Evolutionary conservation across 805 yeast genomes (phyloP).

Genomic region (Metschnikowia peoriensis): DNA sequence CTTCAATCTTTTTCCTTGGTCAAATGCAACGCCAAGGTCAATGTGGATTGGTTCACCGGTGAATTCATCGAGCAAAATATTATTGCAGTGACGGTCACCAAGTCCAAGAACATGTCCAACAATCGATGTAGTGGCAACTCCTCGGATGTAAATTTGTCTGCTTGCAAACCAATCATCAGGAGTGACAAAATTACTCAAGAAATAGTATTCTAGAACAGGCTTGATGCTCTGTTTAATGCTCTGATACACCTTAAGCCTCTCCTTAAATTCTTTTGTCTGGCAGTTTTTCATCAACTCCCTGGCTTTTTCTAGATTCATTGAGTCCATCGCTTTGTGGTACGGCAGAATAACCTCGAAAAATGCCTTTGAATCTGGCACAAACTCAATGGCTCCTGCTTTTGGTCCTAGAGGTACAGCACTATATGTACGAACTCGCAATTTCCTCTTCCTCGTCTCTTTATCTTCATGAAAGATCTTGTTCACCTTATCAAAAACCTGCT

Average conservation of each 20-base stretch:
- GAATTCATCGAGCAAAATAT: constrained; percentile 73
- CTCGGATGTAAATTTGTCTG: constrained; percentile 64
- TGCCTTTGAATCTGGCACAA: constrained; percentile 74
- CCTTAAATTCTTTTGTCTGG: constrained; percentile 45
- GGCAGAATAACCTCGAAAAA: constrained; percentile 65
- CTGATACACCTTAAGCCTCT: constrained; percentile 45
- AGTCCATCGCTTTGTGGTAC: constrained; percentile 54
- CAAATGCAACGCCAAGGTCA: constrained; percentile 95
- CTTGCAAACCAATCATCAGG: constrained; percentile 75
- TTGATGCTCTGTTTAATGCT: constrained; percentile 48
- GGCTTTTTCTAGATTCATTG: constrained; percentile 53
- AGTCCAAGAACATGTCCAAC: constrained; percentile 86
- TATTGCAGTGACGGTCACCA: constrained; percentile 94
- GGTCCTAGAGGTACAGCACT: constrained; percentile 90
- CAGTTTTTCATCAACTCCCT: constrained; percentile 59
- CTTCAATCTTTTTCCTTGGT: constrained; percentile 80
- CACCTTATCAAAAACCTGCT: constrained; percentile 90
- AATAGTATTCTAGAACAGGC: constrained; percentile 73
- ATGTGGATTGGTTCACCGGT: constrained; percentile 95
- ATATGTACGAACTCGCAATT: constrained; percentile 72
- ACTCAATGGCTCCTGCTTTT: constrained; percentile 83
- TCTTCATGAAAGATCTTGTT: constrained; percentile 60
- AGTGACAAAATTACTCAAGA: constrained; percentile 60
- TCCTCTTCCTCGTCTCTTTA: constrained; percentile 54
- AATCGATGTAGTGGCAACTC: constrained; percentile 81